Percentiles rank a stretch among this genome's conserved stretches.
Evolutionary conservation across 768 basidiomycete species (phyloP).

Genomic region (Suillus decipiens): DNA sequence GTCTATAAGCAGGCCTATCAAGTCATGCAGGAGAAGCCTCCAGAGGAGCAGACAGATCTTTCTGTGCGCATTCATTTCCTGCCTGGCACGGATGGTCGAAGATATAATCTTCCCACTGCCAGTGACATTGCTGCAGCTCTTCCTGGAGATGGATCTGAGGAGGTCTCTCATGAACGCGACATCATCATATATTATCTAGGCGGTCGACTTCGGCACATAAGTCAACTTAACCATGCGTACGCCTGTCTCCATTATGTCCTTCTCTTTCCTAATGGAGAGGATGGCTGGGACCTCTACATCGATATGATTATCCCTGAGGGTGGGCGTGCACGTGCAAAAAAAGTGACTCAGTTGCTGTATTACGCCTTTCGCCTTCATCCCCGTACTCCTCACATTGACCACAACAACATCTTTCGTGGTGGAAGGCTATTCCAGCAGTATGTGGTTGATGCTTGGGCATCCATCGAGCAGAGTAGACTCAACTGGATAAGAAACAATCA

Average conservation of each 20-base stretch:
- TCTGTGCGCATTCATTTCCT: slow-evolving; percentile 11
- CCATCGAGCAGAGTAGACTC: too few species aligned
- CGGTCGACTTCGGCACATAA: slow-evolving; percentile 30
- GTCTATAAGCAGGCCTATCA: slow-evolving; percentile 36
- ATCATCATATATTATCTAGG: slow-evolving; percentile 32
- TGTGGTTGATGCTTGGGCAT: too few species aligned
- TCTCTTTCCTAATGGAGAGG: slow-evolving; percentile 41
- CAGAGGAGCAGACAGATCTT: slow-evolving; percentile 19
- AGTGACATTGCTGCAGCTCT: slow-evolving; percentile 38
- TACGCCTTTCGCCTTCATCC: slow-evolving; percentile 35
- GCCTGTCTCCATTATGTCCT: slow-evolving; percentile 44
- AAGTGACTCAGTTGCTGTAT: slow-evolving; percentile 32
- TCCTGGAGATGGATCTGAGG: slow-evolving; percentile 24
- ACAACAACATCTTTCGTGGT: neutral
- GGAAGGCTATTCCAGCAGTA: too few species aligned
- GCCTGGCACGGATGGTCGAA: slow-evolving; percentile 27
- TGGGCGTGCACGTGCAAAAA: slow-evolving; percentile 8
- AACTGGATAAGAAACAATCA: slow-evolving; percentile 39
- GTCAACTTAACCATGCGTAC: slow-evolving; percentile 38
- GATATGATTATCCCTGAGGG: neutral
- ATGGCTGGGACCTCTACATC: slow-evolving; percentile 38
- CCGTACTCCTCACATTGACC: slow-evolving; percentile 19
- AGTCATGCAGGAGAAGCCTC: slow-evolving; percentile 26
- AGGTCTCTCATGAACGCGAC: slow-evolving; percentile 25
- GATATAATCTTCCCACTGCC: slow-evolving; percentile 47